Percentiles rank a stretch among this genome's conserved stretches.
Conservation (phyloP, 2,329 filamentous ascomycete genomes). For the Stylonectria norvegica region DNA sequence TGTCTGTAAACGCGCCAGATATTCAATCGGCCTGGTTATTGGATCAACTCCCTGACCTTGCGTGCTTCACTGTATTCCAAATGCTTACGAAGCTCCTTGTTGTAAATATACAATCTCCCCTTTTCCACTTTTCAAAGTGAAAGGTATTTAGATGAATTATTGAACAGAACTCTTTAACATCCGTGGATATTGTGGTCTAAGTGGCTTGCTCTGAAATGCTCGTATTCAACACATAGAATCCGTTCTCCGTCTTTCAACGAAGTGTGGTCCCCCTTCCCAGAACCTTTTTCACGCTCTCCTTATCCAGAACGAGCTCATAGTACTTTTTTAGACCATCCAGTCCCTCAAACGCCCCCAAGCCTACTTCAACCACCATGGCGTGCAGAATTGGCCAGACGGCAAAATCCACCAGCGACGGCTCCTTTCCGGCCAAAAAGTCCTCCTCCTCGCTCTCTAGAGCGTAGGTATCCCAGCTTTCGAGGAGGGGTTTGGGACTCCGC, state of each 20-base stretch:
- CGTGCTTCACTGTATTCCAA: too few species aligned
- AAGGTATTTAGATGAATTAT: too few species aligned
- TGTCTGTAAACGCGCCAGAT: constrained; percentile 4
- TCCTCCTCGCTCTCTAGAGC: constrained; percentile 28
- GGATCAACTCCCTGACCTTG: constrained; percentile 1
- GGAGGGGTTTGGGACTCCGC: constrained; percentile 22
- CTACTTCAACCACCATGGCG: constrained; percentile 38
- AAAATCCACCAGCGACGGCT: constrained; percentile 49
- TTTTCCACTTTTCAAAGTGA: too few species aligned
- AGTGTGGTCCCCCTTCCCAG: constrained; percentile 13
- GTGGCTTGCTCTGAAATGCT: too few species aligned
- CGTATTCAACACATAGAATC: too few species aligned
- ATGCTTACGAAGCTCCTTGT: too few species aligned
- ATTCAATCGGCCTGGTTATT: not conserved
- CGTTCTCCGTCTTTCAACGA: not conserved
- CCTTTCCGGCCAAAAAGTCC: constrained; percentile 46
- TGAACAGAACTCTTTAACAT: too few species aligned
- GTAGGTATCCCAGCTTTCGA: constrained; percentile 42
- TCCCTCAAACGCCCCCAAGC: constrained; percentile 29
- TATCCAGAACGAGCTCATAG: constrained; percentile 30
- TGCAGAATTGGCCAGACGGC: constrained; percentile 56
- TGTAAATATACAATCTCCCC: too few species aligned
- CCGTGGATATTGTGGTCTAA: too few species aligned
- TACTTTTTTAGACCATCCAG: constrained; percentile 35
- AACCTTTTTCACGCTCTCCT: constrained; percentile 22